Percentiles rank a stretch among this genome's conserved stretches.
Conservation (phyloP, 2,329 filamentous ascomycete species). For the Cladosporium austrohemisphaericum region DNA sequence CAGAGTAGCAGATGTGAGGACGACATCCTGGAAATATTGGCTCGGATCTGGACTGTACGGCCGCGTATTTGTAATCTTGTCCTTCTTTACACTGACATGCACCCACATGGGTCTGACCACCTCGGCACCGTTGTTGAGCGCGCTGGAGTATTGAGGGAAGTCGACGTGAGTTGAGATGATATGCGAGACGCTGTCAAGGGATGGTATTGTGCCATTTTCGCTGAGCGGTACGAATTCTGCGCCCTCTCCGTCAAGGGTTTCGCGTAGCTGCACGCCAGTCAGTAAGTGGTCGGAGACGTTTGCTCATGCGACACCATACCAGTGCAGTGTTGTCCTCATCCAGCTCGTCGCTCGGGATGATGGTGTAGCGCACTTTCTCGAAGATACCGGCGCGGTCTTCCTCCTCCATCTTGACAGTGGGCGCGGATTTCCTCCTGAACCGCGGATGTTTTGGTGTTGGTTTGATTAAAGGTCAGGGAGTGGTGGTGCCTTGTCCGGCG, state of each 20-base stretch:
- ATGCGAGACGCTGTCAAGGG: conserved; percentile 53
- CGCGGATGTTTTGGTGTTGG: neutral
- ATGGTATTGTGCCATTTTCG: conserved; percentile 38
- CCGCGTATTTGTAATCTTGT: conserved; percentile 70
- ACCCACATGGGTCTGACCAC: conserved; percentile 84
- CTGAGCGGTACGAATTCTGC: conserved; percentile 45
- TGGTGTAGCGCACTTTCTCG: conserved; percentile 38
- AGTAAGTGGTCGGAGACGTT: neutral
- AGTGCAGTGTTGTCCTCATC: conserved; percentile 4
- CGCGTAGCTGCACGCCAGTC: neutral
- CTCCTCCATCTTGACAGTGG: conserved; percentile 2
- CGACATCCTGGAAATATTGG: conserved; percentile 82
- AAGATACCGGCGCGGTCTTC: conserved; percentile 31
- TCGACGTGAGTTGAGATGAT: conserved; percentile 77
- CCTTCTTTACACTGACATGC: conserved; percentile 62
- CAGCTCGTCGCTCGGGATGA: conserved; percentile 42
- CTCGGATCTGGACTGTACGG: conserved; percentile 87
- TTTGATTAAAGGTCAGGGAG: too few relatives aligned
- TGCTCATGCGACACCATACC: neutral
- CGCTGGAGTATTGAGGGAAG: conserved; percentile 78
- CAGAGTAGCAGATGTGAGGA: conserved; percentile 77
- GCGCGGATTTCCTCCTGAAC: neutral
- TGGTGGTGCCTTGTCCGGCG: too few relatives aligned
- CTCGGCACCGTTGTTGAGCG: conserved; percentile 73
- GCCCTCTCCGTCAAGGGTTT: conserved; percentile 29